Base-by-base conservation (phyloP, 2,329 filamentous ascomycete genomes). In the Paraphoma chrysanthemicola region DNA sequence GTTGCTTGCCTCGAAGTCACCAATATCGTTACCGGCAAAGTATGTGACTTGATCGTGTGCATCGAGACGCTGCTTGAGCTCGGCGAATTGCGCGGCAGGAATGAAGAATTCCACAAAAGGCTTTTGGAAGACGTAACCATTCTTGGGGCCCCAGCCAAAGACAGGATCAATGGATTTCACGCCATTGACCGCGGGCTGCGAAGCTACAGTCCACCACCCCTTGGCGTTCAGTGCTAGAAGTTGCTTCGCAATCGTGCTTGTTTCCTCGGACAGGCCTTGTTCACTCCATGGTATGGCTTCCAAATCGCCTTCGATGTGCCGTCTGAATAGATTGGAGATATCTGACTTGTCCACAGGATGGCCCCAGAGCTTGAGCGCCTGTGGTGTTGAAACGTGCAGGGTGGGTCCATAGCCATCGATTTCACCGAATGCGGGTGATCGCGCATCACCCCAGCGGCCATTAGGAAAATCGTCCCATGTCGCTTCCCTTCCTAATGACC, bases 391-490 rank as follows among this genome's bases (percentile, higher is more conserved):
- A 73, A 97, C 92, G 79, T 97, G 95, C 39, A 99, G 82, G 54
- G 90, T 95, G n/a, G 96, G 93, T 10, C 95, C 95, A 73, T 98
- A 98, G n/a, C 94, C 94, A 72, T 98, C 93, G 56, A 97, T 97
- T 77, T 97, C 93, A 69, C 94, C 94, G 73, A 96, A 98, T 0
- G 94, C 94, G 1, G 71, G 66, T 2, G 93, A 97, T 50, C 94
- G 87, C 4, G 93, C 91, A 70, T 97, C 94, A 73, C 94, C 94
- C 88, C 94, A 98, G 53, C 94, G 87, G 29, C 94, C 95, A 80
- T 98, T 98, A 61, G 94, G 94, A 77, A 93, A 99, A 69, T 99
- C 95, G 70, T 99, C 95, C 95, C 95, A 99, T 0, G 95, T 99
- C 33, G 95, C 95, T 81, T 98, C 94, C 48, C 95, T 86, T 10